Conservation (phyloP, 768 basidiomycete species). For the Cyclocybe aegerita region DNA sequence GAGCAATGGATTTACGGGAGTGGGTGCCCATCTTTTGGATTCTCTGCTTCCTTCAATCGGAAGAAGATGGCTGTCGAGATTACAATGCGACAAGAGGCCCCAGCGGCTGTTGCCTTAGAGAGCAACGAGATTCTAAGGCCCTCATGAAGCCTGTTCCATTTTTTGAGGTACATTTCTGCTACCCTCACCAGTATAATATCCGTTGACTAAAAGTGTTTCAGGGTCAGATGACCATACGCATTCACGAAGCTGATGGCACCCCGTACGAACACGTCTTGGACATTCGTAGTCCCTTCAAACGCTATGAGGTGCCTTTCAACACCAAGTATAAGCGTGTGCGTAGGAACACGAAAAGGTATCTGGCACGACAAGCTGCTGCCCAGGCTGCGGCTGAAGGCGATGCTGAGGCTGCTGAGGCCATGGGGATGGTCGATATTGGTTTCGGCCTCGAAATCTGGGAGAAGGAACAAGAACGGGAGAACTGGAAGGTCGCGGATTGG, state of each 20-base stretch:
- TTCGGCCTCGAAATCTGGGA: constrained; percentile 97
- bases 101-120: constrained; percentile 72
- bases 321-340: constrained; percentile 98
- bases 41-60: constrained; percentile 90
- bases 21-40: constrained; percentile 89
- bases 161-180: constrained; percentile 67
- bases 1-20: constrained; percentile 99
- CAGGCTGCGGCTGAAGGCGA: constrained; percentile 93
- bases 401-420: constrained; percentile 87
- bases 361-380: constrained; percentile 89
- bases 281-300: constrained; percentile 82
- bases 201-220: constrained; percentile 25
- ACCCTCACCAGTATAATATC: neutral
- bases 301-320: constrained; percentile 98
- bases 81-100: constrained; percentile 85
- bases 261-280: constrained; percentile 98
- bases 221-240: constrained; percentile 98
- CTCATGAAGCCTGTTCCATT: constrained; percentile 81
- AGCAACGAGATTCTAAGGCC: constrained; percentile 65
- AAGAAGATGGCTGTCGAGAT: constrained; percentile 99
- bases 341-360: constrained; percentile 92
- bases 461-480: constrained; percentile 87
- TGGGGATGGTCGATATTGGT: constrained; percentile 91
- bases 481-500: constrained; percentile 98
- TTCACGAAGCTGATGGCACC: constrained; percentile 98